Evolutionary conservation across 139 green algal species (phyloP).

Genomic region (Limnomonas spitsbergensis): DNA sequence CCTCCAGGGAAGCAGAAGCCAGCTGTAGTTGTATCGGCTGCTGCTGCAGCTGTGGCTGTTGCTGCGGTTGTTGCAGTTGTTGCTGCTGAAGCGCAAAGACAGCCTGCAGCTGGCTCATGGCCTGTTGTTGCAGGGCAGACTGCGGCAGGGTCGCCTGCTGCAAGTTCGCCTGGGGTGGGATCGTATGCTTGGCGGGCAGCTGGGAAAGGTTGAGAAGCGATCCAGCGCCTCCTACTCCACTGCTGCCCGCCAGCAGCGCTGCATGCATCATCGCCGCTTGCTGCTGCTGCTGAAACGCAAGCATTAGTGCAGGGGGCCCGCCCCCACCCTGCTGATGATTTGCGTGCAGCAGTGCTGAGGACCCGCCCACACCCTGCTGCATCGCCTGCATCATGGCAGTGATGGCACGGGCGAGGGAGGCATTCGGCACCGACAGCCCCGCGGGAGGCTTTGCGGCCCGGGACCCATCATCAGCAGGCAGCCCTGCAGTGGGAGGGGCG

Average conservation of each 20-base stretch:
- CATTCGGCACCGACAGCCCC: not conserved
- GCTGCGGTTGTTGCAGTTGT: not conserved
- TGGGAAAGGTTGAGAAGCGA: not conserved
- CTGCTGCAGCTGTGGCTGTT: no score
- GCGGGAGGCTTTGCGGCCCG: not conserved
- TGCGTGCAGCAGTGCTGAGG: not conserved
- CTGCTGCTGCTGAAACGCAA: not conserved
- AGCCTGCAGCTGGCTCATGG: not conserved
- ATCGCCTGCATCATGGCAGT: conserved; percentile 15
- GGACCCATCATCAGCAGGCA: not conserved
- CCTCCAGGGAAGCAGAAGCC: no score
- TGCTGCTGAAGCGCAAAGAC: not conserved
- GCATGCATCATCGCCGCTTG: no score
- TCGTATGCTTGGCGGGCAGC: not conserved
- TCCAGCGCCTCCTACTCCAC: not conserved
- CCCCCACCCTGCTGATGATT: not conserved
- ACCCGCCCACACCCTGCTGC: not conserved
- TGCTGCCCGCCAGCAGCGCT: not conserved
- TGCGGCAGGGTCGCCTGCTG: no score
- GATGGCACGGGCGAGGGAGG: not conserved
- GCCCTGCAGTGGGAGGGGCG: not conserved
- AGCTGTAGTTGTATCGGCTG: no score
- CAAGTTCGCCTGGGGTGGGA: no score
- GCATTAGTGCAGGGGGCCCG: not conserved
- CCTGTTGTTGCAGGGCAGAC: no score